phyloP scores from a whole-genome alignment of 2,329 filamentous ascomycete species.

The Phoma sp. region DNA sequence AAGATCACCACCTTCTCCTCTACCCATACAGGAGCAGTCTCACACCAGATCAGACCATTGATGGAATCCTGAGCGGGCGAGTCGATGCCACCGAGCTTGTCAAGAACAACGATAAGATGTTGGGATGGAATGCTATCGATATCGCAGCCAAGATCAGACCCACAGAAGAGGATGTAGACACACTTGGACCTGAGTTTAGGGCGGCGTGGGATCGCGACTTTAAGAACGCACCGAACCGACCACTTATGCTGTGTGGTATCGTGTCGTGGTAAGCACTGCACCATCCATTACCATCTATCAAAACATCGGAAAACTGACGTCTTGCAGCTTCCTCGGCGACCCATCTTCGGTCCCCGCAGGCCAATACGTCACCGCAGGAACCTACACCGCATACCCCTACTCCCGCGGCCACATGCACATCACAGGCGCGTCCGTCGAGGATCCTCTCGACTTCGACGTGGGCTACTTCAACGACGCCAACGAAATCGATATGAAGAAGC shows the following conservation, averaged over 20 bases:
- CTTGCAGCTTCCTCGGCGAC: conserved; percentile 38
- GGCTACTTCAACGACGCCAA: conserved; percentile 63
- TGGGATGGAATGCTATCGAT: conserved; percentile 66
- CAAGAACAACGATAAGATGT: conserved; percentile 54
- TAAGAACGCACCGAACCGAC: conserved; percentile 53
- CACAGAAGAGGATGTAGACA: conserved; percentile 57
- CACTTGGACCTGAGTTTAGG: conserved; percentile 61
- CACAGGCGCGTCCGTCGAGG: conserved; percentile 51
- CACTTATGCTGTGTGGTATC: conserved; percentile 55
- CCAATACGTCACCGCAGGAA: conserved; percentile 60
- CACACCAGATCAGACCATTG: conserved; percentile 58
- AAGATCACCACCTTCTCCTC: conserved; percentile 64
- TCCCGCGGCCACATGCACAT: conserved; percentile 69
- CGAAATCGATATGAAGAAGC: conserved; percentile 64
- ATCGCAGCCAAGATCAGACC: conserved; percentile 63
- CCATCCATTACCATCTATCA: too few species aligned
- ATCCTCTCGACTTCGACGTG: conserved; percentile 61
- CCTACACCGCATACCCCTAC: conserved; percentile 65
- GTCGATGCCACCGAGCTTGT: conserved; percentile 55
- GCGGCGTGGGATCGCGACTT: conserved; percentile 64
- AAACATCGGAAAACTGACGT: not conserved
- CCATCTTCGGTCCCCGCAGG: conserved; percentile 43
- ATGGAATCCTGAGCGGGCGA: conserved; percentile 59
- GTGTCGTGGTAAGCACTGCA: conserved; percentile 41
- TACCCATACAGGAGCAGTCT: conserved; percentile 60